Conservation (phyloP, 352 stramenopile genomes). For the Pythium scleroteichum region DNA sequence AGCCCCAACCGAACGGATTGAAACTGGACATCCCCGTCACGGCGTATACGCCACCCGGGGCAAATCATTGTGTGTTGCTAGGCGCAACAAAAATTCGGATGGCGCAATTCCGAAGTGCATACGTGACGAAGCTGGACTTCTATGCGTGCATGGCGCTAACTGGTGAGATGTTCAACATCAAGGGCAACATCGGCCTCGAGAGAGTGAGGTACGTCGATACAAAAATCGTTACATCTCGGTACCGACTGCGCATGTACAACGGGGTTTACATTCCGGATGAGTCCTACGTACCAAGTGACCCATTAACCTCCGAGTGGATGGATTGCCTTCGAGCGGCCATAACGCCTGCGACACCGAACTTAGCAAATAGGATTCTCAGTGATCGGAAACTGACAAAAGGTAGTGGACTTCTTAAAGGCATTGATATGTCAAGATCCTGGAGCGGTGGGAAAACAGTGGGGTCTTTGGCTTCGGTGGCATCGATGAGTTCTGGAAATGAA, state of each 20-base stretch:
- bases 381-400: no score
- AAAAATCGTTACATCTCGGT: constrained; percentile 60
- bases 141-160: constrained; percentile 81
- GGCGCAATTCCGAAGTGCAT: constrained; percentile 80
- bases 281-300: constrained; percentile 60
- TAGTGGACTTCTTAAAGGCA: no score
- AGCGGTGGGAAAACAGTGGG: no score
- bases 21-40: constrained; percentile 8
- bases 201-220: constrained; percentile 73
- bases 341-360: background rate
- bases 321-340: constrained; percentile 56
- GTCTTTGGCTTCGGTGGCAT: constrained; percentile 39
- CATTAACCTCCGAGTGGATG: constrained; percentile 80
- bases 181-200: constrained; percentile 80
- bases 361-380: background rate
- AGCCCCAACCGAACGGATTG: constrained; percentile 20
- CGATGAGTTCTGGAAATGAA: constrained; percentile 45
- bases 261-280: constrained; percentile 75
- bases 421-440: background rate
- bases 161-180: constrained; percentile 83
- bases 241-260: constrained; percentile 64
- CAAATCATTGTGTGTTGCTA: constrained; percentile 51
- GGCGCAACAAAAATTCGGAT: constrained; percentile 77
- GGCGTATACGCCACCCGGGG: background rate
- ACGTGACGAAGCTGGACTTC: constrained; percentile 84